Evolutionary conservation across 31 red algal species (phyloP), one percentile per base, ranked within the genome.

Genomic region (Porphyra umbilicalis): DNA sequence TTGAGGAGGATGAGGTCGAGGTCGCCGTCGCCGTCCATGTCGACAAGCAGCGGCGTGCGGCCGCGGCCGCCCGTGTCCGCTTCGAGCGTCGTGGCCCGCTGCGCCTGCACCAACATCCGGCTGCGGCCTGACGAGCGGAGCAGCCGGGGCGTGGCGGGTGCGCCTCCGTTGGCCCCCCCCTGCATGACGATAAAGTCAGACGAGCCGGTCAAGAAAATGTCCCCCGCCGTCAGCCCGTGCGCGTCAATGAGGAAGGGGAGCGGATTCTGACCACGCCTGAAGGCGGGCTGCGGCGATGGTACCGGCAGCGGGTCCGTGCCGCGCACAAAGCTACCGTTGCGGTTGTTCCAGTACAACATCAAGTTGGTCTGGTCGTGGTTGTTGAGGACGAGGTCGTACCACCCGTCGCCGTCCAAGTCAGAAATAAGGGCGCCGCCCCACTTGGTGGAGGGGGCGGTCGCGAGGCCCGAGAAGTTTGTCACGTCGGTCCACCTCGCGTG

Each of bases 1-100:
- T 77, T 18, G 76, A 85, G 36, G 9, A 90, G 15, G 40, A 90
- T 20, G 40, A 90, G 18, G 83, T 90, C 80, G 38, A 83, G 88
- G n/a, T 81, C 79, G 20, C 84, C 84, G 29, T 83, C 40, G 7
- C 80, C 16, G 20, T 79, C 76, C 20, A 90, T 13, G 39, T 79
- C 79, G 74, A 90, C 77, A 39, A 85, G 76, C n/a, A 85, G 38
- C 39, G 78, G 79, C n/a, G 82, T 80, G 39, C 88, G 82, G 9
- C 88, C 88, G 13, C 88, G 46, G 10, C 77, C 83, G 78, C 82
- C 88, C 29, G 39, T 57, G 35, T 79, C 77, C 32, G 38, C 57
- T 29, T 71, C 79, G 33, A 88, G 75, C 0, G 80, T 75, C 57
- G 57, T 71, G 4, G 57, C 57, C 57, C 57, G 18, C 57, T 71